A percentile compares a stretch with the other conserved stretches of the same genome.
phyloP scores from a whole-genome alignment of 2,329 filamentous ascomycete genomes.

The Penicillium sp. region DNA sequence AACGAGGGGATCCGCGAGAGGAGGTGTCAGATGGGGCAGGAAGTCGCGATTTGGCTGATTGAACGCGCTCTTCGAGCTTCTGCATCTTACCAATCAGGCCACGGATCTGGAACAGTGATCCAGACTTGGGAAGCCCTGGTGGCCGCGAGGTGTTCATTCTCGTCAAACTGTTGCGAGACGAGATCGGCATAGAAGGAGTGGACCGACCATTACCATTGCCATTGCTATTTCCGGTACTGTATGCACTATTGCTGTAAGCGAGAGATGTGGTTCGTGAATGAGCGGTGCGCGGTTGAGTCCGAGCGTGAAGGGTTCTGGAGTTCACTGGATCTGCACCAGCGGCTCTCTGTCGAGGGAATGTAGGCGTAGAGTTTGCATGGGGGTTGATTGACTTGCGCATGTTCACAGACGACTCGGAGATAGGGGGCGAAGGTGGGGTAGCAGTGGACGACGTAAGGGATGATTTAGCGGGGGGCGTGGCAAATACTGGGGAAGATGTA shows the following conservation, averaged over 20 bases:
- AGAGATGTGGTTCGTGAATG: conserved; percentile 61
- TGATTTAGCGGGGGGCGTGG: conserved; percentile 75
- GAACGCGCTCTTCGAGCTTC: conserved; percentile 87
- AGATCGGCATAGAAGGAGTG: conserved; percentile 44
- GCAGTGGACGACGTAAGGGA: conserved; percentile 63
- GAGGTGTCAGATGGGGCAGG: conserved; percentile 77
- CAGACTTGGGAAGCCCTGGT: conserved; percentile 55
- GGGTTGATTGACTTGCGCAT: conserved; percentile 54
- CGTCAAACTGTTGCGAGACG: conserved; percentile 44
- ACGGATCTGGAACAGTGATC: conserved; percentile 87
- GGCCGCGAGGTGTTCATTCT: conserved; percentile 48
- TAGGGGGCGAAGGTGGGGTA: conserved; percentile 88
- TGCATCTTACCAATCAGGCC: conserved; percentile 96
- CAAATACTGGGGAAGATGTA: conserved; percentile 83
- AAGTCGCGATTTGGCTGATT: conserved; percentile 85
- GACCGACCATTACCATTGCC: conserved; percentile 34
- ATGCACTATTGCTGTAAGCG: conserved; percentile 42
- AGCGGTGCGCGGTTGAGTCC: conserved; percentile 40
- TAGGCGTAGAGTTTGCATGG: conserved; percentile 40
- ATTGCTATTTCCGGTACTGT: background rate
- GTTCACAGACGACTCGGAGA: conserved; percentile 76
- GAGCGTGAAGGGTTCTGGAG: conserved; percentile 52
- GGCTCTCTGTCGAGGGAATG: conserved; percentile 42
- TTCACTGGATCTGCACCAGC: conserved; percentile 52
- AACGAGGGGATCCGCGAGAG: conserved; percentile 74